A percentile compares a stretch with the other conserved stretches of the same genome.
These are phyloP conservation scores for Akebia trifoliata DNA, from an alignment of 164 flowering plant genomes.

Conservation along the genomic window DNA sequence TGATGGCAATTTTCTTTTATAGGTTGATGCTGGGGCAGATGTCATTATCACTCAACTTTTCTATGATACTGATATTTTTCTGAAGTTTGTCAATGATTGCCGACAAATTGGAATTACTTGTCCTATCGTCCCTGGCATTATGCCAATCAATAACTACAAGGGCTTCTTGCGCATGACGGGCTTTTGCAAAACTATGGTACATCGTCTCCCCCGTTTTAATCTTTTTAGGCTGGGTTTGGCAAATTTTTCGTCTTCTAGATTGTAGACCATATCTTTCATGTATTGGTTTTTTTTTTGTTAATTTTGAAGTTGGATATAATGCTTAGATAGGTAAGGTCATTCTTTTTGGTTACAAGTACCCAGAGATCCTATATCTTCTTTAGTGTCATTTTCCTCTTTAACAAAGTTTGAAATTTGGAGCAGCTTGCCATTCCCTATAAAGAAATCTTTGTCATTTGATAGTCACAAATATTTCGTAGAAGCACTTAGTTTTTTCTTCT, in stretches of 20 bases:
- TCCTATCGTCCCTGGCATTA: conserved; percentile 96
- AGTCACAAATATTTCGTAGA: background rate
- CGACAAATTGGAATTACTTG: conserved; percentile 87
- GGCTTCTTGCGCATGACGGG: conserved; percentile 96
- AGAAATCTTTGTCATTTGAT: background rate
- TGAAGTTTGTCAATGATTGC: conserved; percentile 89
- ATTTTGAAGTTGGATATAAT: background rate
- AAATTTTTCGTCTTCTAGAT: too few relatives aligned
- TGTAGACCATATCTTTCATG: background rate
- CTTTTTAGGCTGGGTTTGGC: background rate
- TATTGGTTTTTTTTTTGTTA: background rate
- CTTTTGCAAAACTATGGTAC: conserved; percentile 94
- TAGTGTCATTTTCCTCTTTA: background rate
- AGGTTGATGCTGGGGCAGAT: conserved; percentile 97
- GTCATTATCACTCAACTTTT: conserved; percentile 86
- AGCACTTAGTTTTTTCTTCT: background rate
- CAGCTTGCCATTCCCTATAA: background rate
- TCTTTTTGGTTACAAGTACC: conserved; percentile 1
- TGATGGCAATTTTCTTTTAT: conserved; percentile 13
- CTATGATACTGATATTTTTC: conserved; percentile 85
- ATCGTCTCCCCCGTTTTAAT: background rate
- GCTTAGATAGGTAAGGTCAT: background rate
- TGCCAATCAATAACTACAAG: conserved; percentile 94
- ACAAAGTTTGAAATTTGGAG: background rate
- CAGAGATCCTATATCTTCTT: background rate